Base-by-base conservation (phyloP, 768 basidiomycete genomes). In the Psilocybe azurescens region DNA sequence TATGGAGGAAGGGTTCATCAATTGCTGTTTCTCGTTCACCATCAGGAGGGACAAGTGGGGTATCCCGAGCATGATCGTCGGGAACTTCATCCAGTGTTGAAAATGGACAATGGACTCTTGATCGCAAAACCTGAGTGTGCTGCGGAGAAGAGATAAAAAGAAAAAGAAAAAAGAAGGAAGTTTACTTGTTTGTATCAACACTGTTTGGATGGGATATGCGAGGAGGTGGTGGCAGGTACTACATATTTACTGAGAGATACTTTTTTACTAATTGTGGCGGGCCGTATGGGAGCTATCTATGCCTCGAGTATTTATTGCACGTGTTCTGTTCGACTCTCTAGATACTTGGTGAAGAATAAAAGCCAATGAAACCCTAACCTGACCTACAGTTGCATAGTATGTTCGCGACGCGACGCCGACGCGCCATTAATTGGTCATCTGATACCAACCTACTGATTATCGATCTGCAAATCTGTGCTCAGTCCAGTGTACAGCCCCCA, bases 1-100 rank as follows among this genome's bases (percentile, higher is more conserved):
- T 13, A 80, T 77, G 50, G 91, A 93, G 71, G 90, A 93, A 65
- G 87, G 86, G 3, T 89, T 89, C 67, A 86, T 94, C 67, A 93
- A 88, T 69, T 95, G 92, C 72, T 95, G 93, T 69, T 94, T 95
- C 74, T 93, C 90, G n/a, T 94, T 95, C 72, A 94, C 91, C 6
- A 94, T 95, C 59, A 82, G 93, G 54, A 76, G 92, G 63, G 91
- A 94, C 69, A 89, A 88, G 70, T 92, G 88, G 86, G 91, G 91
- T 0, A 94, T 94, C 64, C 93, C 93, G 33, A 93, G 88, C 53
- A 90, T 94, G 88, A 94, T 95, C 67, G 92, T 94, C 18, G 94
- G 94, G 16, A 94, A 94, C 72, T 94, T 94, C 66, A 92, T 94
- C 69, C 86, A 83, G 70, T 91, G 86, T 65, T 88, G 54, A 56